Base-by-base conservation (phyloP, 164 flowering plant species). In the Macadamia tetraphylla region DNA sequence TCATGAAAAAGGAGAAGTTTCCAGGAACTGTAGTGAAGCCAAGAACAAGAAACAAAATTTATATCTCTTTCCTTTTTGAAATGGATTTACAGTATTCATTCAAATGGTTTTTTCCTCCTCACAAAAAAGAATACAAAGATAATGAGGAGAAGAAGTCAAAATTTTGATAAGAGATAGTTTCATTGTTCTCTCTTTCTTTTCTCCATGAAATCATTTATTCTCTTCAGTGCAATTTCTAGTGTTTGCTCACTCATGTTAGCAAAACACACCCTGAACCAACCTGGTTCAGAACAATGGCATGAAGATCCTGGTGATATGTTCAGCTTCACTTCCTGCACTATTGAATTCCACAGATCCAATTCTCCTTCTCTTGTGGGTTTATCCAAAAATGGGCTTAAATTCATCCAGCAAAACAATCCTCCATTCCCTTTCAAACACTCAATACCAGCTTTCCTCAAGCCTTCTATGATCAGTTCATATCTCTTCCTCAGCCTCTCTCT, bases 181-280 rank as follows among this genome's bases (percentile, higher is more conserved):
- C 23, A 23, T 23, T 35, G 5, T 2, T 9, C 10, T 58, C 6
- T 35, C 67, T 44, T 72, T 58, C 59, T 66, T 49, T 64, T 60
- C 44, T 71, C 69, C 72, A 76, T 69, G 72, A 76, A 76, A 18
- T 64, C 63, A 17, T 76, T 63, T 59, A 76, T 65, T 62, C 78
- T 71, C 30, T 13, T 65, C 63, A 72, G 63, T 23, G 78, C 78
- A 65, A 76, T 51, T 31, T 65, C 66, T 1, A 76, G 69, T 15
- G 75, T 69, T 58, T 72, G 42, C 43, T 76, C 58, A 52, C 70
- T 76, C 75, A 76, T 76, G 69, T 76, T 76, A 8, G 73, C 78
- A 65, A 72, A 76, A 56, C 78, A 72, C 15, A 74, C 76, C 53
- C 53, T 49, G 8, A 49, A 49, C 53, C 53, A 49, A 8, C 53